These are phyloP conservation scores for Teunomyces cretensis DNA, from an alignment of 805 yeast species.

Conservation along the genomic window DNA sequence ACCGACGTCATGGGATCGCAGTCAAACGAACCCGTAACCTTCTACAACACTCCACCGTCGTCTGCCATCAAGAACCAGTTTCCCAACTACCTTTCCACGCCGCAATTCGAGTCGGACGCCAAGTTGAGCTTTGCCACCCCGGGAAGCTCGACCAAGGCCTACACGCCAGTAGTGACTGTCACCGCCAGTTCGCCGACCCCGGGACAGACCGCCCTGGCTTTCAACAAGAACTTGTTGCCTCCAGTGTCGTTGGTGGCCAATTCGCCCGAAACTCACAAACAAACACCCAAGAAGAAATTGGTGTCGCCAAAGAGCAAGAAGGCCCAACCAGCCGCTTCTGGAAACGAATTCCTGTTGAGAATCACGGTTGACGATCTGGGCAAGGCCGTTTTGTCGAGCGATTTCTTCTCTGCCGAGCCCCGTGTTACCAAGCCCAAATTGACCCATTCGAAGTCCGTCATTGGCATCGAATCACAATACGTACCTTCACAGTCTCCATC, in stretches of 20 bases:
- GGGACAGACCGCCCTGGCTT: background rate
- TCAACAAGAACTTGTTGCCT: conserved; percentile 13
- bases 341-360: conserved; percentile 30
- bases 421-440: conserved; percentile 13
- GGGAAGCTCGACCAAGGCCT: conserved; percentile 3
- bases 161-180: conserved; percentile 3
- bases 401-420: conserved; percentile 12
- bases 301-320: background rate
- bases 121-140: conserved; percentile 8
- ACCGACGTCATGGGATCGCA: conserved; percentile 4
- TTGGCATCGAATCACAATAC: conserved; percentile 24
- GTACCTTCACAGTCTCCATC: background rate
- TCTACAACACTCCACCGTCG: conserved; percentile 22
- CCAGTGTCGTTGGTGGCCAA: conserved; percentile 9
- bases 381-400: conserved; percentile 35
- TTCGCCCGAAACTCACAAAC: background rate
- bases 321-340: background rate
- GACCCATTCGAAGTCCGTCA: conserved; percentile 25
- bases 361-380: conserved; percentile 43
- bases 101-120: conserved; percentile 6
- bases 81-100: conserved; percentile 11
- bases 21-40: background rate
- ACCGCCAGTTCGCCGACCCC: conserved; percentile 5
- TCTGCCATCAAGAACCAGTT: conserved; percentile 13
- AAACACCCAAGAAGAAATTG: background rate